Conservation (phyloP, 2,329 filamentous ascomycete genomes). For the Microsporum ferrugineum region DNA sequence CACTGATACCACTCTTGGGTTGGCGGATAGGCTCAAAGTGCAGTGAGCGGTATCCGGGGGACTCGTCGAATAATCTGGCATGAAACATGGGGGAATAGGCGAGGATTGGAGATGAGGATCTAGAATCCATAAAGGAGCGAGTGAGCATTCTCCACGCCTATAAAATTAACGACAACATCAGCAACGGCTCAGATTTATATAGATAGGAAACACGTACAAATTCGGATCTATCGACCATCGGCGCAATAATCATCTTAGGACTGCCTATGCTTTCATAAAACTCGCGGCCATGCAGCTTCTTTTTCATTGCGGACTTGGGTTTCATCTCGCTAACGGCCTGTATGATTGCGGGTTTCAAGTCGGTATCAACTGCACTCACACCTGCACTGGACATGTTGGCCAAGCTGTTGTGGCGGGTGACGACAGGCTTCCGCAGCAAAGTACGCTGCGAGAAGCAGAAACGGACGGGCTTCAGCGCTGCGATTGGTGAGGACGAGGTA, state of each 20-base stretch:
- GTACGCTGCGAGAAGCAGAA: not conserved
- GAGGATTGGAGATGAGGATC: slow-evolving; percentile 55
- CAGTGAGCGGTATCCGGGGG: slow-evolving; percentile 59
- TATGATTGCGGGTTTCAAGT: not conserved
- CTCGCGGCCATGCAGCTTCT: slow-evolving; percentile 67
- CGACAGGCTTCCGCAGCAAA: not conserved
- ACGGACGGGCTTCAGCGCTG: not conserved
- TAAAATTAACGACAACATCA: not conserved
- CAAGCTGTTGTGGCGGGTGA: not conserved
- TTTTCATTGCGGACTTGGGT: not conserved
- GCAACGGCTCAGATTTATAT: slow-evolving; percentile 6
- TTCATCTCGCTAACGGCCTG: not conserved
- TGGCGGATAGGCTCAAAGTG: slow-evolving; percentile 62
- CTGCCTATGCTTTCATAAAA: slow-evolving; percentile 94
- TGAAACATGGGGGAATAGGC: slow-evolving; percentile 96
- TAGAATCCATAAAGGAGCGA: slow-evolving; percentile 72
- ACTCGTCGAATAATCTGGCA: slow-evolving; percentile 73
- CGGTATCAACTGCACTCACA: not conserved
- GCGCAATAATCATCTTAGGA: slow-evolving; percentile 80
- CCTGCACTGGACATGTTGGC: not conserved
- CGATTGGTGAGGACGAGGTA: too few species aligned
- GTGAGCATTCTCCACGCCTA: slow-evolving; percentile 94
- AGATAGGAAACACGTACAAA: slow-evolving; percentile 53
- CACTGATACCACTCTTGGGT: slow-evolving; percentile 1
- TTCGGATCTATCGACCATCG: slow-evolving; percentile 98